Evolutionary conservation across 768 basidiomycete species (phyloP), one percentile per base, ranked within the genome.

Genomic region (Rhodosporidiobolus sp.): DNA sequence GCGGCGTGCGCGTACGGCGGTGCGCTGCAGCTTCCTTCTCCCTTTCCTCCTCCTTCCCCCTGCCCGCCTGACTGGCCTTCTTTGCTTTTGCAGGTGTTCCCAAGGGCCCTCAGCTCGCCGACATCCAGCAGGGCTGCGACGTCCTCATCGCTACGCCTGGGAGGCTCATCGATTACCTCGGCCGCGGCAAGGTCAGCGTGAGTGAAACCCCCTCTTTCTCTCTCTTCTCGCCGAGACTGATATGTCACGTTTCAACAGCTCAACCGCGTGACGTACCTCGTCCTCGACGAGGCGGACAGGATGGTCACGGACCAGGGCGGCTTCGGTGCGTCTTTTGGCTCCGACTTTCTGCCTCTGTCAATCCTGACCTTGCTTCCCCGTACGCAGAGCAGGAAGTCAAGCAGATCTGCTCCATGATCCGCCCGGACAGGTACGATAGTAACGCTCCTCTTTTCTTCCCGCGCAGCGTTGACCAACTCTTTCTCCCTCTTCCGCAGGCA

Each of bases 301-400:
- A 99, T 99, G 96, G 92, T 99, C 79, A 84, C 96, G 79, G 96
- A n/a, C n/a, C n/a, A n/a, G n/a, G n/a, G n/a, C n/a, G n/a, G 96
- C 0, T 99, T 98, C 79, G 96, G 97, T 94, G 96, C 77, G 92
- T 97, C 45, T 85, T 81, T 97, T 97, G 79, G 86, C 94, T 79
- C 97, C 96, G 83, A 95, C 96, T 74, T 91, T 97, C 75, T 84
- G 88, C 77, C 95, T 55, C 54, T n/a, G 20, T 26, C 5, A 5
- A 28, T n/a, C n/a, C 17, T 43, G 22, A 57, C 35, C 17, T 35
- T 57, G 35, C 8, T 14, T 22, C 10, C 24, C 17, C 28, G 34
- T 48, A 34, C 48, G 2, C 30, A 53, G 34, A 53, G 26, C 26
- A 55, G 28, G 93, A 94, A 82, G 55, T 72, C 8, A 38, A n/a